These are phyloP conservation scores for Colletotrichum nymphaeae DNA, from an alignment of 2,329 filamentous ascomycete species.

Conservation along the genomic window DNA sequence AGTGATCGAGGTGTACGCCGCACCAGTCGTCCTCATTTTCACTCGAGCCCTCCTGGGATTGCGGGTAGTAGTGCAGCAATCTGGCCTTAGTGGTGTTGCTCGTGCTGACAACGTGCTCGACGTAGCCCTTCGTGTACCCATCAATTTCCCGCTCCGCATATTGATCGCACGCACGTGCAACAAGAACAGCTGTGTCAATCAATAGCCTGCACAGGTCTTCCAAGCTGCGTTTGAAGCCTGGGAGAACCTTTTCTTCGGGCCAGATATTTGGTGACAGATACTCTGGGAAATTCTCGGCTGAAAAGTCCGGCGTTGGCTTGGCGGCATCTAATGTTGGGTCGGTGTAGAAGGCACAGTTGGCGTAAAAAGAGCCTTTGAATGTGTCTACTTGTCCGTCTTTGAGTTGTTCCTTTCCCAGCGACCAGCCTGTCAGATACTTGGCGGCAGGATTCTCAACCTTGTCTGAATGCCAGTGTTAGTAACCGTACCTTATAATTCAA, in stretches of 20 bases:
- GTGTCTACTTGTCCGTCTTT: constrained; percentile 83
- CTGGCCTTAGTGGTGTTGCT: constrained; percentile 92
- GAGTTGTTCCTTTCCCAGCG: constrained; percentile 82
- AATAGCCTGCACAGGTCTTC: constrained; percentile 84
- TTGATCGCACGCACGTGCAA: constrained; percentile 87
- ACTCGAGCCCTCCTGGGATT: constrained; percentile 39
- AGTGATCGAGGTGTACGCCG: constrained; percentile 80
- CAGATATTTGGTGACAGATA: constrained; percentile 92
- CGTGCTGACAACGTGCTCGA: constrained; percentile 86
- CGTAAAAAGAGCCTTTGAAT: constrained; percentile 85
- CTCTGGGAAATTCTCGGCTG: constrained; percentile 77
- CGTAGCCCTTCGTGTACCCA: constrained; percentile 80
- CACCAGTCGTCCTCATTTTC: constrained; percentile 67
- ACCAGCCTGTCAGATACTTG: constrained; percentile 80
- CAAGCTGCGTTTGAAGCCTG: constrained; percentile 79
- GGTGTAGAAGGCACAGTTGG: constrained; percentile 83
- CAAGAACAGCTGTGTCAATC: constrained; percentile 88
- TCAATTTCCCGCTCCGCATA: constrained; percentile 84
- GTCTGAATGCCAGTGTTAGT: constrained; percentile 47
- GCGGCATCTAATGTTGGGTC: constrained; percentile 71
- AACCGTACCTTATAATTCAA: neutral
- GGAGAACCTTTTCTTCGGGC: constrained; percentile 76
- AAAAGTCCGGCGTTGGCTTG: constrained; percentile 67
- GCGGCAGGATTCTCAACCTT: constrained; percentile 69
- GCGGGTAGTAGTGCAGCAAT: constrained; percentile 92